Conservation (phyloP, 2,329 filamentous ascomycete species). For the Ustulina deusta region DNA sequence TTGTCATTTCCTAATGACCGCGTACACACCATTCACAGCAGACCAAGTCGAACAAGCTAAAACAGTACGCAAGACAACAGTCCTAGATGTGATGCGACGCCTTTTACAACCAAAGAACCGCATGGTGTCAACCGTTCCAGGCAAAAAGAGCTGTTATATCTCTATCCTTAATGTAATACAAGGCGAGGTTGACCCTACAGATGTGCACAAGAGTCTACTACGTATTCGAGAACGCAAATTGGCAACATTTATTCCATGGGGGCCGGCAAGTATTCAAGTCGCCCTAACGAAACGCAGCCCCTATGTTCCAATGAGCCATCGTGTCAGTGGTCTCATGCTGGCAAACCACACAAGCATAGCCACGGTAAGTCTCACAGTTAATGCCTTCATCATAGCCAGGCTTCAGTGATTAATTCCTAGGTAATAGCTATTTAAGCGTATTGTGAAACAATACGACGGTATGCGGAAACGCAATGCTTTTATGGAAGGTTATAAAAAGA, state of each 20-base stretch:
- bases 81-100: constrained; percentile 96
- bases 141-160: constrained; percentile 98
- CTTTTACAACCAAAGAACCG: constrained; percentile 97
- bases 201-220: constrained; percentile 97
- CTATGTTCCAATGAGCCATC: constrained; percentile 92
- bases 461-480: constrained; percentile 98
- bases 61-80: constrained; percentile 97
- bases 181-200: constrained; percentile 96
- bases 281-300: constrained; percentile 96
- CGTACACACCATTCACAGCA: constrained; percentile 97
- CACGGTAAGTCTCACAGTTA: constrained; percentile 67
- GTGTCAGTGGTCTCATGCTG: constrained; percentile 96
- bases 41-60: constrained; percentile 97
- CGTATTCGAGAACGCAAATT: constrained; percentile 94
- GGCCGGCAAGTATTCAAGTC: constrained; percentile 96
- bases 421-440: constrained; percentile 85
- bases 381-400: neutral
- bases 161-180: constrained; percentile 99
- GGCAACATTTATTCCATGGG: constrained; percentile 98
- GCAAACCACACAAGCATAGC: constrained; percentile 98
- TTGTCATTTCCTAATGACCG: constrained; percentile 98
- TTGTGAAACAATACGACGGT: constrained; percentile 90
- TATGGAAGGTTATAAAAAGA: constrained; percentile 95
- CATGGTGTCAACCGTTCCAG: constrained; percentile 96
- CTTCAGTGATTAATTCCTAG: constrained; percentile 5